These are phyloP conservation scores for Metschnikowia bowlesiae DNA, from an alignment of 805 yeast species.

Conservation along the genomic window DNA sequence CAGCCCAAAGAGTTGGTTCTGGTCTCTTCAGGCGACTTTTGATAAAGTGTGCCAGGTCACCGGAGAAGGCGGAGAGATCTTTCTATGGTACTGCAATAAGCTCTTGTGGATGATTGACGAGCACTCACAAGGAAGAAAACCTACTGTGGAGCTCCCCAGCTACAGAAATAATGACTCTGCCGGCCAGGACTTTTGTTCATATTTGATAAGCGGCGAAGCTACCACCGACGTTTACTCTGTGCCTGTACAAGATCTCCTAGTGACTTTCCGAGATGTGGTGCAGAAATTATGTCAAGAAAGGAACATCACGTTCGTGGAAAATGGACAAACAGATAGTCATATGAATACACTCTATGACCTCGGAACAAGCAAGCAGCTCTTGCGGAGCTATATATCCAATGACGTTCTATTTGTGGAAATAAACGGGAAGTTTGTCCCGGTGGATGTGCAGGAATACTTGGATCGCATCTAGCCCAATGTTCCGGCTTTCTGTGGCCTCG, in stretches of 20 bases:
- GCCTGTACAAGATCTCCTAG: slow-evolving; percentile 39
- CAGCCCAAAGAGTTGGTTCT: slow-evolving; percentile 19
- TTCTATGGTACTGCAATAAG: slow-evolving; percentile 13
- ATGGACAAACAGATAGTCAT: slow-evolving; percentile 21
- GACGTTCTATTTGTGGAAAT: slow-evolving; percentile 57
- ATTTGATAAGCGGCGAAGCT: neutral
- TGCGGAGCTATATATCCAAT: slow-evolving; percentile 51
- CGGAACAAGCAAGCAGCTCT: slow-evolving; percentile 23
- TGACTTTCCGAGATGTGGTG: slow-evolving; percentile 63
- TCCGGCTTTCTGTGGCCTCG: no score
- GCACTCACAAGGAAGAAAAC: neutral
- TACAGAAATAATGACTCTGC: neutral
- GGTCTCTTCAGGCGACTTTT: slow-evolving; percentile 22
- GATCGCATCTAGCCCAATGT: neutral
- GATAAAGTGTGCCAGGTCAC: neutral
- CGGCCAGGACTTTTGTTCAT: neutral
- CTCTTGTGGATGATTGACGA: neutral
- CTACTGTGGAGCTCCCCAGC: slow-evolving; percentile 1
- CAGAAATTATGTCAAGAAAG: slow-evolving; percentile 52
- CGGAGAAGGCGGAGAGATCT: neutral
- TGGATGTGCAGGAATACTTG: slow-evolving; percentile 12
- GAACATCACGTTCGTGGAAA: slow-evolving; percentile 40
- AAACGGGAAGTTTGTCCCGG: slow-evolving; percentile 39
- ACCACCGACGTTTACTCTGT: slow-evolving; percentile 28
- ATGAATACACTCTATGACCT: slow-evolving; percentile 45